Base-by-base conservation (phyloP, 441 rosid species). In the Syzygium syzygioides region DNA sequence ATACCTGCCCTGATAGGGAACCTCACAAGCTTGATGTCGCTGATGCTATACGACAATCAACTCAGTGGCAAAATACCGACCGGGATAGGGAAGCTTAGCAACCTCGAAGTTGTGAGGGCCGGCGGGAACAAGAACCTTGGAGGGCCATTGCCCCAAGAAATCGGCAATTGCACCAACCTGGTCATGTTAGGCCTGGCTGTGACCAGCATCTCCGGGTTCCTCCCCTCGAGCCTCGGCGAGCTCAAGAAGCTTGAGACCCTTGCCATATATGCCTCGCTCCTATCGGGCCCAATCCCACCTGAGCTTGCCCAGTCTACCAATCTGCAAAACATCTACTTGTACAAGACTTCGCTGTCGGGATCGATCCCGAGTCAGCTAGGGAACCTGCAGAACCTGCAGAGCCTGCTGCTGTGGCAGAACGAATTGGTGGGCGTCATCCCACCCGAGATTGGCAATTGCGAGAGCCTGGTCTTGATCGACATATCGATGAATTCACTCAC, bases 11-110 rank as follows among this genome's bases (percentile, higher is more conserved):
- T 89, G 88, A 94, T 94, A 66, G 95, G 94, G 88, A 94, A 94
- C 86, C 94, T 96, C 32, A 90, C 95, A 3, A 90, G 91, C 89
- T 90, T 96, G 92, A 89, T 88, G 59, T 86, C 87, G 95, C 89
- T 96, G 62, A 80, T 88, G 41, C 89, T 96, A 7, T 95, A 87
- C 11, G 96, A 96, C 86, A 96, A 96, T 86, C 95, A 94, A 55
- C 93, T 96, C 59, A 90, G 94, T 54, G 97, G 96, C 6, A 87
- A 86, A 88, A 90, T 95, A 19, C 97, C 97, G 2, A 86, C 79
- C 55, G 90, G 89, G 15, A 90, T 93, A 18, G 94, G 94, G 80
- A 64, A 87, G 60, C 57, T 93, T 25, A 87, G 89, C 90, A 91
- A 85, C 71, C 93, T 93, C 34, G 86, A 93, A 91, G 92, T 88